A percentile compares a stretch with the other conserved stretches of the same genome.
Evolutionary conservation across 1,284 basidiomycete species (phyloP).

Genomic region (Leccinum pachyderme): DNA sequence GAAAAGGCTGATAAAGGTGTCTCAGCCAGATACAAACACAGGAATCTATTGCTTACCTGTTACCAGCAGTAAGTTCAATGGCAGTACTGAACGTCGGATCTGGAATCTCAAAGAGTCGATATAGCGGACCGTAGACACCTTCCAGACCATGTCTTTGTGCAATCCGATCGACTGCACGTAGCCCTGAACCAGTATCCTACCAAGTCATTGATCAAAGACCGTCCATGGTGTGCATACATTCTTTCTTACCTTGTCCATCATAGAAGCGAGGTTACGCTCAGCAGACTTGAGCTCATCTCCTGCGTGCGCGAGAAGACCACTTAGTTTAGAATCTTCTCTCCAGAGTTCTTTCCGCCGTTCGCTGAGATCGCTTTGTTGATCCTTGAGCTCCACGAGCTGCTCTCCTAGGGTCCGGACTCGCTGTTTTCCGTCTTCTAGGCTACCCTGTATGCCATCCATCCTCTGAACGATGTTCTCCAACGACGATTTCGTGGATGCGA

Average conservation of each 20-base stretch:
- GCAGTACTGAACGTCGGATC: conserved; percentile 91
- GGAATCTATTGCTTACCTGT: conserved; percentile 55
- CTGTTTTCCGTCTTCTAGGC: conserved; percentile 76
- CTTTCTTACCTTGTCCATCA: conserved; percentile 87
- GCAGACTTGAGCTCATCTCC: conserved; percentile 78
- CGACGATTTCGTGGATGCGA: conserved; percentile 44
- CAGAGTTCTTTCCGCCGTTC: conserved; percentile 92
- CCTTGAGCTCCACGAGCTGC: conserved; percentile 64
- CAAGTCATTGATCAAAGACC: background rate
- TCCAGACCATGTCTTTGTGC: conserved; percentile 70
- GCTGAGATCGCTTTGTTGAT: conserved; percentile 66
- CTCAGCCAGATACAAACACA: background rate
- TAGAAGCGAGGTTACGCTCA: conserved; percentile 78
- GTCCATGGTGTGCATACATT: background rate
- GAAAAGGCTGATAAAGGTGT: conserved; percentile 62
- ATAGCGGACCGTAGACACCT: conserved; percentile 91
- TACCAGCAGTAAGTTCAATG: conserved; percentile 92
- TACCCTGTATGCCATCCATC: conserved; percentile 61
- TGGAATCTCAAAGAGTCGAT: conserved; percentile 89
- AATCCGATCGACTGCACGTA: conserved; percentile 83
- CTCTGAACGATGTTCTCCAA: conserved; percentile 59
- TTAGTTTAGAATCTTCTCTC: conserved; percentile 91
- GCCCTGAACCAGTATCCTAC: conserved; percentile 86
- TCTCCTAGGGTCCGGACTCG: conserved; percentile 68
- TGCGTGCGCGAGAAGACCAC: conserved; percentile 74